Evolutionary conservation across 2,329 filamentous ascomycete genomes (phyloP).

Genomic region (Pleoardoris graminearum): DNA sequence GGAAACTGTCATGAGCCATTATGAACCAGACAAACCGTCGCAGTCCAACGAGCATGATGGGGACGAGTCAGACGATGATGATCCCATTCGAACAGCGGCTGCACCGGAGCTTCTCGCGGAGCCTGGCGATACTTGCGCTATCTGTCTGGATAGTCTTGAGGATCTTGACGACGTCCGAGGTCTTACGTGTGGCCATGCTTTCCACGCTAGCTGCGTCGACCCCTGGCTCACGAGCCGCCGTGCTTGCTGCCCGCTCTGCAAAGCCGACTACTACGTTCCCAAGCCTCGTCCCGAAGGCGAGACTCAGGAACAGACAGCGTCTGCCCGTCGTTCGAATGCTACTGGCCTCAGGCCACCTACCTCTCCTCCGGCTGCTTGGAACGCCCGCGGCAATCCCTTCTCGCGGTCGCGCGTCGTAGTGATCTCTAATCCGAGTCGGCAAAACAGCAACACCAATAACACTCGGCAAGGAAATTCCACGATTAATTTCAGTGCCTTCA

Average conservation of each 20-base stretch:
- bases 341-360: slow-evolving; percentile 38
- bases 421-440: slow-evolving; percentile 17
- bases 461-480: slow-evolving; percentile 13
- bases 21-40: slow-evolving; percentile 24
- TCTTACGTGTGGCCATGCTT: slow-evolving; percentile 94
- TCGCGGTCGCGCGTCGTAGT: slow-evolving; percentile 39
- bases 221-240: slow-evolving; percentile 94
- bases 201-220: slow-evolving; percentile 93
- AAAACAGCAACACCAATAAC: slow-evolving; percentile 10
- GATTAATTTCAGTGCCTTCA: slow-evolving; percentile 27
- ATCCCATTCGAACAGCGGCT: slow-evolving; percentile 79
- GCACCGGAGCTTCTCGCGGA: slow-evolving; percentile 79
- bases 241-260: slow-evolving; percentile 96
- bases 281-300: slow-evolving; percentile 75
- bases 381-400: slow-evolving; percentile 36
- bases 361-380: slow-evolving; percentile 40
- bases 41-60: slow-evolving; percentile 43
- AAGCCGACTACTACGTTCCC: slow-evolving; percentile 94
- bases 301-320: slow-evolving; percentile 27
- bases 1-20: slow-evolving; percentile 34
- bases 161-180: slow-evolving; percentile 95
- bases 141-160: slow-evolving; percentile 92
- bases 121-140: slow-evolving; percentile 91
- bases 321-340: slow-evolving; percentile 33
- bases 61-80: slow-evolving; percentile 71